These are phyloP conservation scores for Prinsepia uniflora DNA, from an alignment of 306 rosid genomes.

Conservation along the genomic window DNA sequence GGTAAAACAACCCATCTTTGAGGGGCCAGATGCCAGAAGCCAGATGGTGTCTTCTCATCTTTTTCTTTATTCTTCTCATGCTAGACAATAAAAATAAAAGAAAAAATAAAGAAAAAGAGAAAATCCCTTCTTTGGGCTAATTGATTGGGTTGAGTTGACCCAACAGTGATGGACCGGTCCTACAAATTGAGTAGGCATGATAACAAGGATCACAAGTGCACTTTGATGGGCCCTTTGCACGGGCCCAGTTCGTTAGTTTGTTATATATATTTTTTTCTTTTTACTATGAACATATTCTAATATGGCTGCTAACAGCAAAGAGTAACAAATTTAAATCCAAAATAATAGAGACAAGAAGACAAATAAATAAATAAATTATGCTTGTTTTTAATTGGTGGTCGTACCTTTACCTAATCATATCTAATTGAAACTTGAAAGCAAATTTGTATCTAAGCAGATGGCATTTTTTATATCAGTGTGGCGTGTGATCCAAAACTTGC, in stretches of 20 bases:
- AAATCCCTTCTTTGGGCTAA: not conserved
- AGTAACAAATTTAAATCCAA: not conserved
- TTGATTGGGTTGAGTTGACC: slow-evolving; percentile 39
- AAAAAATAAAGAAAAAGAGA: slow-evolving; percentile 19
- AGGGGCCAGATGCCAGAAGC: not conserved
- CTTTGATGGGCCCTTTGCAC: not conserved
- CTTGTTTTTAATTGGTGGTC: not conserved
- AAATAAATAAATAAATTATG: not conserved
- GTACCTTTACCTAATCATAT: not conserved
- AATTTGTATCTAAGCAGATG: not conserved
- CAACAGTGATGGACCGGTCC: slow-evolving; percentile 34
- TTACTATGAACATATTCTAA: not conserved
- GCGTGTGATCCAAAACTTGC: not conserved
- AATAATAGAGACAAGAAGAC: not conserved
- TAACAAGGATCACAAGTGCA: slow-evolving; percentile 1
- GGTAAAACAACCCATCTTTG: not conserved
- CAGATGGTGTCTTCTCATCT: not conserved
- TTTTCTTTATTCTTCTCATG: not conserved
- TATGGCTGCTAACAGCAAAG: not conserved
- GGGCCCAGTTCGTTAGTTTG: not conserved
- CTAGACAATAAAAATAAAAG: not conserved
- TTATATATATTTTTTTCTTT: not conserved
- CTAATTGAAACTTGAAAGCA: not conserved
- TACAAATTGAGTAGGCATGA: slow-evolving; percentile 10
- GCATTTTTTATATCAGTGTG: not conserved